These are phyloP conservation scores for Coffea eugenioides DNA, from an alignment of 257 asterid genomes.

Conservation along the genomic window DNA sequence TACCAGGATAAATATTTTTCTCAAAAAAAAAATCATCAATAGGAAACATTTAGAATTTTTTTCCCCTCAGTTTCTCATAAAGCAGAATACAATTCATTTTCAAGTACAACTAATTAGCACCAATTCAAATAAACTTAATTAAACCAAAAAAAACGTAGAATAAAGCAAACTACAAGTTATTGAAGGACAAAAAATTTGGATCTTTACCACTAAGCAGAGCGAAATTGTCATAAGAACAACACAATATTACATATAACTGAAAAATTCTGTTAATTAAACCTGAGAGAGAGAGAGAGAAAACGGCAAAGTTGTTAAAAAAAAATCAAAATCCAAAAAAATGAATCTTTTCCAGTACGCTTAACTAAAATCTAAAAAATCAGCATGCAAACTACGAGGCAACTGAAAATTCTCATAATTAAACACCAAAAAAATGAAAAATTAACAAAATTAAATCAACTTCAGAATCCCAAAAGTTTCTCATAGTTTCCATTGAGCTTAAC, in stretches of 20 bases:
- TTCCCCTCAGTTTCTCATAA: not conserved
- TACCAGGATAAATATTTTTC: too few relatives aligned
- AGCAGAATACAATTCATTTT: too few relatives aligned
- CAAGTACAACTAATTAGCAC: not conserved
- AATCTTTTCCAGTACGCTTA: conserved; percentile 11
- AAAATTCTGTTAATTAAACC: not conserved
- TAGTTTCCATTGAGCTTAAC: not conserved
- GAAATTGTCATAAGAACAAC: not conserved
- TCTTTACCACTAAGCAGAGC: too few relatives aligned
- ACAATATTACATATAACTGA: too few relatives aligned
- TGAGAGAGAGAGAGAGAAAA: not conserved
- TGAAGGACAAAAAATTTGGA: not conserved
- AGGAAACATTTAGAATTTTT: not conserved
- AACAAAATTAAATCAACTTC: not conserved
- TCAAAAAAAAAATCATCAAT: not conserved
- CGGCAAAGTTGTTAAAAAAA: not conserved
- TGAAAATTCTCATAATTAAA: not conserved
- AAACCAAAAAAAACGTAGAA: not conserved
- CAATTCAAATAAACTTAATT: not conserved
- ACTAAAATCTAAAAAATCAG: not conserved
- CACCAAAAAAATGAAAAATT: not conserved
- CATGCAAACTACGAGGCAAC: not conserved
- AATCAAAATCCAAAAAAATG: not conserved
- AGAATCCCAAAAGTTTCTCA: not conserved
- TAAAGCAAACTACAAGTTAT: too few relatives aligned